A percentile compares a stretch with the other conserved stretches of the same genome.
Conservation (phyloP, 495 filamentous ascomycete species). For the Xylaria longipes region DNA sequence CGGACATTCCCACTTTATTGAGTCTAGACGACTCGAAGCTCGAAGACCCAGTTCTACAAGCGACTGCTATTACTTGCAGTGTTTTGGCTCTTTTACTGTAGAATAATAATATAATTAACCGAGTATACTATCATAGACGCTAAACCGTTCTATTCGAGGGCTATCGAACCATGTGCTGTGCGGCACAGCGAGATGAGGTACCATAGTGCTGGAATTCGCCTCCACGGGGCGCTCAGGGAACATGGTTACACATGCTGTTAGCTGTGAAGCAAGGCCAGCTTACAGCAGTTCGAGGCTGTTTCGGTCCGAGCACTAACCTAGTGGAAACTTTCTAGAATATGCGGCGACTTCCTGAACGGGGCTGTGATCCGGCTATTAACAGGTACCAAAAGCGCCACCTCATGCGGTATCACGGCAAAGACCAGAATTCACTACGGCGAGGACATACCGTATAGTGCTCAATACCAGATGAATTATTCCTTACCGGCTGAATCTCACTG, state of each 20-base stretch:
- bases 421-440: not conserved
- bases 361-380: constrained; percentile 14
- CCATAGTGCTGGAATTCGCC: constrained; percentile 18
- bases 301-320: constrained; percentile 18
- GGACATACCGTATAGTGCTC: not conserved
- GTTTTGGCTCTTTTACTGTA: not conserved
- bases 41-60: not conserved
- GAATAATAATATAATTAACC: not conserved
- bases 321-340: constrained; percentile 23
- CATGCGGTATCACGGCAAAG: not conserved
- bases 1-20: not conserved
- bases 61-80: not conserved
- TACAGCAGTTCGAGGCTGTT: not conserved
- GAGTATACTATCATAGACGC: not conserved
- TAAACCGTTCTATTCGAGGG: not conserved
- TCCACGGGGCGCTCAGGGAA: not conserved
- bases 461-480: not conserved
- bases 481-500: not conserved
- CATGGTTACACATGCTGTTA: constrained; percentile 8
- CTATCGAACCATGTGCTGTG: not conserved
- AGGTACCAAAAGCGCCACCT: not conserved
- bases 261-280: not conserved
- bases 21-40: constrained; percentile 10
- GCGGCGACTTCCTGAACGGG: constrained; percentile 12
- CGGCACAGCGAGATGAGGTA: constrained; percentile 14